Evolutionary conservation across 371 early-diverging fungal genomes (phyloP).

Genomic region (Syncephalastrum racemosum): DNA sequence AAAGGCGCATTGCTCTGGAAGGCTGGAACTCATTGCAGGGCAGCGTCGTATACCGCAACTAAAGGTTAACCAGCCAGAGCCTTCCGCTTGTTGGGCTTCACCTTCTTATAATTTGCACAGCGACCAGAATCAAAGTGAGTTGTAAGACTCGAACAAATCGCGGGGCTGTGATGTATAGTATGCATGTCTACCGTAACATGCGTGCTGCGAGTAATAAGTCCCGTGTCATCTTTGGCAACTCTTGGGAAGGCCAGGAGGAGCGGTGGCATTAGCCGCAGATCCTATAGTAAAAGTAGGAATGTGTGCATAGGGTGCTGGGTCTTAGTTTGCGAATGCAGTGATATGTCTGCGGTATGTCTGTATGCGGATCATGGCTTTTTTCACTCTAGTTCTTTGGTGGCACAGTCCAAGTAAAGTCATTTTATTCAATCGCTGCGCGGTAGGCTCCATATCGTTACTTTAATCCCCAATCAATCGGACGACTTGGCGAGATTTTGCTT

Average conservation of each 20-base stretch:
- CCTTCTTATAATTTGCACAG: constrained; percentile 20
- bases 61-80: constrained; percentile 15
- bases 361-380: background rate
- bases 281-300: constrained; percentile 18
- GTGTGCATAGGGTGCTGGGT: background rate
- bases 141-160: constrained; percentile 14
- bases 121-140: constrained; percentile 20
- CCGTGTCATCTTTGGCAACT: constrained; percentile 11
- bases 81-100: constrained; percentile 13
- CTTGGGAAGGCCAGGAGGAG: background rate
- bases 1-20: constrained; percentile 26
- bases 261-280: constrained; percentile 26
- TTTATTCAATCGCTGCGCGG: constrained; percentile 9
- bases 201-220: constrained; percentile 19
- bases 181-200: constrained; percentile 14
- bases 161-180: constrained; percentile 18
- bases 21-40: constrained; percentile 30
- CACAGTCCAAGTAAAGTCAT: constrained; percentile 13
- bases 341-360: no score
- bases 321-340: background rate
- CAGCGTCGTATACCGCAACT: constrained; percentile 13
- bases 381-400: constrained; percentile 16
- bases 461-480: constrained; percentile 9
- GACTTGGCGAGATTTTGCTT: constrained; percentile 25
- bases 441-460: constrained; percentile 8